These are phyloP conservation scores for Nothopassalora personata DNA, from an alignment of 2,329 filamentous ascomycete genomes.

Conservation along the genomic window DNA sequence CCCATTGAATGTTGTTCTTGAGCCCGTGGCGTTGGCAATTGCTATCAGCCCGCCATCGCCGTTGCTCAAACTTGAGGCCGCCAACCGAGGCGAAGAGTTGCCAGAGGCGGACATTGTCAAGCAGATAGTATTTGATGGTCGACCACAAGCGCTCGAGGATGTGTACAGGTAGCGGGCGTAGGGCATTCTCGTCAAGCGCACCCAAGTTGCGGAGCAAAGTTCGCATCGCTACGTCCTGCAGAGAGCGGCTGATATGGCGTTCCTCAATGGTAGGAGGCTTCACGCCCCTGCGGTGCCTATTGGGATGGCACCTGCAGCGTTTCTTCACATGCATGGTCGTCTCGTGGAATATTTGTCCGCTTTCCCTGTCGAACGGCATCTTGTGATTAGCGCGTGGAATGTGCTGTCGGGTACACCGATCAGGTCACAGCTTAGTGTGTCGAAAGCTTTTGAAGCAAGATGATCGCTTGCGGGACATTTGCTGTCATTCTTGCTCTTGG, in stretches of 20 bases:
- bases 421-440: neutral
- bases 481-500: neutral
- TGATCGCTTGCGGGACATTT: neutral
- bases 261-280: neutral
- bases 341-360: slow-evolving; percentile 20
- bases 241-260: slow-evolving; percentile 2
- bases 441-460: neutral
- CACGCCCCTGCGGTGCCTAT: neutral
- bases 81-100: slow-evolving; percentile 4
- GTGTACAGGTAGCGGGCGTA: slow-evolving; percentile 11
- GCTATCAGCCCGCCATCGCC: neutral
- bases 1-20: neutral
- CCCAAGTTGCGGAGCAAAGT: slow-evolving; percentile 15
- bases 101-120: neutral
- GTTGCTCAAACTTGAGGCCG: neutral
- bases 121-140: neutral
- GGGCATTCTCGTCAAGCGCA: slow-evolving; percentile 8
- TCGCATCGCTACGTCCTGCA: slow-evolving; percentile 11
- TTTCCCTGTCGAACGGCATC: slow-evolving; percentile 18
- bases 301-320: neutral
- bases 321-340: neutral
- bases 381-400: neutral
- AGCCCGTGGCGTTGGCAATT: neutral
- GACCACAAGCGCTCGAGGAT: slow-evolving; percentile 16
- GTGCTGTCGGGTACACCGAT: neutral